A percentile compares a stretch with the other conserved stretches of the same genome.
Evolutionary conservation across 164 flowering plant genomes (phyloP).

Genomic region (Brasenia schreberi): DNA sequence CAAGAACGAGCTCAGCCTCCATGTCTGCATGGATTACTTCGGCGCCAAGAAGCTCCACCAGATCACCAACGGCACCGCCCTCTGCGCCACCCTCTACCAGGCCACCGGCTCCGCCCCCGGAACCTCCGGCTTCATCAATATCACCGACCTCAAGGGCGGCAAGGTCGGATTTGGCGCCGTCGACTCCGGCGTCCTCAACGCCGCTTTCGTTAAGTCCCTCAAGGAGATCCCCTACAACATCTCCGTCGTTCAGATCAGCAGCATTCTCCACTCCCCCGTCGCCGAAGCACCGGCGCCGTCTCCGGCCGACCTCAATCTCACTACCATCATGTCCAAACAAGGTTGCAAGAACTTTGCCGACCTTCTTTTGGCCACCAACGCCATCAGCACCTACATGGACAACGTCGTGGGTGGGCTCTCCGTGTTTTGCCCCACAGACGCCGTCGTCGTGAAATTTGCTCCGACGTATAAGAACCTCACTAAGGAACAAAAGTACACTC

Average conservation of each 20-base stretch:
- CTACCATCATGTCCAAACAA: constrained; percentile 34
- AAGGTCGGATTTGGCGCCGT: constrained; percentile 59
- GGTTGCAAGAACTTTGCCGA: constrained; percentile 74
- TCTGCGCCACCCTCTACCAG: constrained; percentile 55
- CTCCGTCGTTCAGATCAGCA: constrained; percentile 68
- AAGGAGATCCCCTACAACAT: constrained; percentile 64
- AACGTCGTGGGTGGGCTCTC: constrained; percentile 24
- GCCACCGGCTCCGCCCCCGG: constrained; percentile 69
- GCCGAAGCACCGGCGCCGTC: constrained; percentile 77
- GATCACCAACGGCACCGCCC: constrained; percentile 44
- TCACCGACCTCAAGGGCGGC: constrained; percentile 64
- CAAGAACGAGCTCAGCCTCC: constrained; percentile 61
- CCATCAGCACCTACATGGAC: constrained; percentile 26
- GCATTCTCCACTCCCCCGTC: constrained; percentile 34
- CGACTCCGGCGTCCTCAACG: constrained; percentile 28
- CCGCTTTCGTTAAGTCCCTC: constrained; percentile 57
- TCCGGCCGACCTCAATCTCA: constrained; percentile 40
- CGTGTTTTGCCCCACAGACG: constrained; percentile 26
- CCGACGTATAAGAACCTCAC: constrained; percentile 35
- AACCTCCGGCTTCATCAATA: constrained; percentile 57
- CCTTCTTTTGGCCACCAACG: constrained; percentile 25
- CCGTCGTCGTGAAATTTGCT: constrained; percentile 11
- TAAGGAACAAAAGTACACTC: constrained; percentile 15
- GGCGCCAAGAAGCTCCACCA: constrained; percentile 83
- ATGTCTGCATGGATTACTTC: constrained; percentile 66